Evolutionary conservation across 108 stramenopile species (phyloP).

Genomic region (Thalassiosira profunda): DNA sequence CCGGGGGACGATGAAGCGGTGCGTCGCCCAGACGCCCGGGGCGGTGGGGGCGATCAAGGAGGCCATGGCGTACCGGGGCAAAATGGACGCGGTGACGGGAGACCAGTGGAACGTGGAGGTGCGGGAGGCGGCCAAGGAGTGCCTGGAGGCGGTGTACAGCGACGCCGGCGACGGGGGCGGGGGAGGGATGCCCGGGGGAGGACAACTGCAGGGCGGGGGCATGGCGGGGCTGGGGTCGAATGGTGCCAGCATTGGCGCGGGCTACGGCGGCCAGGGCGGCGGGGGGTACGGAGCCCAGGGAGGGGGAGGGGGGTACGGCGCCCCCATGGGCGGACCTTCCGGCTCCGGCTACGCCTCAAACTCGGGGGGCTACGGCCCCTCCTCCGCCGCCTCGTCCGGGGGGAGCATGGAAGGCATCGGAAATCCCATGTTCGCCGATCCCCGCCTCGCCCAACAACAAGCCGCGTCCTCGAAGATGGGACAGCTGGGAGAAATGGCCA

Average conservation of each 20-base stretch:
- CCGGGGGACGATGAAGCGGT: conserved; percentile 91
- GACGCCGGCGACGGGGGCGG: conserved; percentile 45
- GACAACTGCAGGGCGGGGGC: too few species aligned
- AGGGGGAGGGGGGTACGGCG: conserved; percentile 29
- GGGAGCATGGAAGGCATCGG: conserved; percentile 91
- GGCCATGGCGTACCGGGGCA: conserved; percentile 87
- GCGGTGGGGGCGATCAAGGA: conserved; percentile 87
- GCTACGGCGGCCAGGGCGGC: background rate
- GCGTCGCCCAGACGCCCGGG: conserved; percentile 74
- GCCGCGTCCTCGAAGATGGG: conserved; percentile 10
- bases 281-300: conserved; percentile 9
- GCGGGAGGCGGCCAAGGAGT: conserved; percentile 94
- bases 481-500: conserved; percentile 46
- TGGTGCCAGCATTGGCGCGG: background rate
- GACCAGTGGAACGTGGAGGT: conserved; percentile 94
- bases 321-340: conserved; percentile 40
- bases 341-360: conserved; percentile 28
- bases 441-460: conserved; percentile 51
- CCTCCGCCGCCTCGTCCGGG: conserved; percentile 28
- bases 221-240: conserved; percentile 25
- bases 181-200: background rate
- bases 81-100: conserved; percentile 95
- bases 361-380: conserved; percentile 15
- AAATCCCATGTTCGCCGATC: conserved; percentile 90
- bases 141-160: conserved; percentile 92